Base-by-base conservation (phyloP, 768 basidiomycete species). In the Daedaleopsis sinensis region DNA sequence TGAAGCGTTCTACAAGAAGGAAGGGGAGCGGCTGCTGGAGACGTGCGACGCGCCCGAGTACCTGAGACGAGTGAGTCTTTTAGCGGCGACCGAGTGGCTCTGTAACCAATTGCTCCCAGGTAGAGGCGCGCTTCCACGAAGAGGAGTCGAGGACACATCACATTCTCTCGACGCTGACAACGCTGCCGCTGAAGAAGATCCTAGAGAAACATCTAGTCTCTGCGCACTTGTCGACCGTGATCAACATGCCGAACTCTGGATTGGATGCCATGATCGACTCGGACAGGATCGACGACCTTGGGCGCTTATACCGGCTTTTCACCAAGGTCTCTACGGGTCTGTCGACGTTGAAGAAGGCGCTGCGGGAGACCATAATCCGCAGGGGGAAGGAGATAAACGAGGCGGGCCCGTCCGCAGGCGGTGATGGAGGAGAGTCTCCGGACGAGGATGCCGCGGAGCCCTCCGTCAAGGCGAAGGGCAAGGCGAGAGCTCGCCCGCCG, bases 101-200 rank as follows among this genome's bases (percentile, higher is more conserved):
- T 35, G 58, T 16, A 12, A 44, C 46, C 56, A 42, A 70, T 52
- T n/a, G 52, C 23, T 19, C 65, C 21, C 72, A 96, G 93, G 89
- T 87, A 10, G 93, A 97, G 75, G 76, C 77, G 52, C 87, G 95
- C 9, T 84, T 98, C 57, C 80, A 85, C 10, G 87, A 91, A 19
- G 97, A 99, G 73, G 86, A 91, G 38, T 86, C 87, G 23, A 85
- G 97, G 36, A 87, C 90, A 13, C 84, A 92, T 59, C 90, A 95
- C 68, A 98, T 97, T 71, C 81, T 98, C 24, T 87, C 90, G 16
- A 83, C 87, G 4, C 82, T 86, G 59, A 96, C 95, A 1, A 82
- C 84, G 0, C 68, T 76, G 0, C 84, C 89, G 2, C 79, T 99
- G 15, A 82, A 84, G 27, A 79, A 84, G 55, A 92, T 96, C 48